phyloP scores from a whole-genome alignment of 2,329 filamentous ascomycete species.

The Colletotrichum lentis region DNA sequence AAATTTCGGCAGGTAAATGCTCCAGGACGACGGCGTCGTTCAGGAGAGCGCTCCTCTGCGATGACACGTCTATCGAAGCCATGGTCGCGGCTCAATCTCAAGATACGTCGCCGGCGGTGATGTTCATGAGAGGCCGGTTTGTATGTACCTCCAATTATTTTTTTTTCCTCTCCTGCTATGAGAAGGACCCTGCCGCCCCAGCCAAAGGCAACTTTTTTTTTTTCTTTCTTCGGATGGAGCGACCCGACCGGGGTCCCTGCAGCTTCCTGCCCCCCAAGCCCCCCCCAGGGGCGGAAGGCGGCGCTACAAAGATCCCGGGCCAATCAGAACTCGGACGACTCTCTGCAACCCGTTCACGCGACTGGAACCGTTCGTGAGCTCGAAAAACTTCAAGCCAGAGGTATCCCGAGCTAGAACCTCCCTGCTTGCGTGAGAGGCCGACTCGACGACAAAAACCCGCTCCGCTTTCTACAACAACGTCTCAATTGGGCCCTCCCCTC shows the following conservation, averaged over 20 bases:
- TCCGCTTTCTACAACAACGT: conserved; percentile 23
- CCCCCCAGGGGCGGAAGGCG: conserved; percentile 42
- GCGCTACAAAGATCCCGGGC: conserved; percentile 49
- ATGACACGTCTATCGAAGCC: conserved; percentile 64
- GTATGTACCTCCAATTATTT: conserved; percentile 42
- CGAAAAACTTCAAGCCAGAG: conserved; percentile 53
- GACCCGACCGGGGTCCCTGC: conserved; percentile 39
- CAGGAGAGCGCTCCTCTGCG: conserved; percentile 64
- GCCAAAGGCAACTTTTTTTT: conserved; percentile 50
- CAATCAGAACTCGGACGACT: conserved; percentile 45
- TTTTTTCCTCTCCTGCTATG: conserved; percentile 39
- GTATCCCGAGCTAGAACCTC: conserved; percentile 33
- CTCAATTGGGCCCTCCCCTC: conserved; percentile 17
- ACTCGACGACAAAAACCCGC: conserved; percentile 28
- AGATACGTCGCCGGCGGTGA: conserved; percentile 36
- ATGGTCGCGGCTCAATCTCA: conserved; percentile 50
- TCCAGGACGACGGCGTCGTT: conserved; percentile 62
- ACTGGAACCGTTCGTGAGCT: conserved; percentile 42
- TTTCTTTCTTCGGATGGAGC: conserved; percentile 22
- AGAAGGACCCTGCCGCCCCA: conserved; percentile 34
- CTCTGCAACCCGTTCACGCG: conserved; percentile 39
- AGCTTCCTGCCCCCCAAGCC: conserved; percentile 21
- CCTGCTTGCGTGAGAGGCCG: conserved; percentile 37
- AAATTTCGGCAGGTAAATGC: conserved; percentile 74
- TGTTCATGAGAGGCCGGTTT: conserved; percentile 30